Conservation (phyloP, 345 rosid species). For the Citrus medica region DNA sequence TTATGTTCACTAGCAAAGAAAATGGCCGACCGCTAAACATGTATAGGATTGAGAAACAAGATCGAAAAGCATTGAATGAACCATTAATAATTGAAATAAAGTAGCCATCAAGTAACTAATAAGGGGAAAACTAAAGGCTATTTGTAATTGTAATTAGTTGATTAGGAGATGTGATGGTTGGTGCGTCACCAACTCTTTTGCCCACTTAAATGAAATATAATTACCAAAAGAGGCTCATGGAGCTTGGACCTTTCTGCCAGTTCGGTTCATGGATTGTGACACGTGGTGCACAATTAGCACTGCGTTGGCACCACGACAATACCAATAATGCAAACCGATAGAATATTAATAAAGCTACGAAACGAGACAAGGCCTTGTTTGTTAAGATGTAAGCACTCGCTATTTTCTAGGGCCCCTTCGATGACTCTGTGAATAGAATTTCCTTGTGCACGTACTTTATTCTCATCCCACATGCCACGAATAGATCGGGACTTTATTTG, state of each 20-base stretch:
- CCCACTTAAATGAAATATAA: neutral
- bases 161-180: slow-evolving; percentile 1
- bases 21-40: neutral
- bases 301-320: neutral
- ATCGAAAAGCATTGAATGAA: neutral
- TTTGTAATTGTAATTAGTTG: neutral
- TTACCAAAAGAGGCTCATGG: neutral
- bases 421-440: neutral
- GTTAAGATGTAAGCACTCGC: slow-evolving; percentile 2
- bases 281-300: neutral
- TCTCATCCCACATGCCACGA: slow-evolving; percentile 16
- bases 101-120: neutral
- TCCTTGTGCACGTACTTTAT: slow-evolving; percentile 11
- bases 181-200: neutral
- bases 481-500: neutral
- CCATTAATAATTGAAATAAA: neutral
- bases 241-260: neutral
- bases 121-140: neutral
- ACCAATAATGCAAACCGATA: neutral
- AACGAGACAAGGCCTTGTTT: slow-evolving; percentile 12
- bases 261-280: neutral
- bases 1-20: neutral
- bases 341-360: neutral
- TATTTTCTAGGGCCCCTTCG: neutral
- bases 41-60: neutral